A percentile compares a stretch with the other conserved stretches of the same genome.
Conservation (phyloP, 2,329 filamentous ascomycete species). For the Claviceps pazoutovae region DNA sequence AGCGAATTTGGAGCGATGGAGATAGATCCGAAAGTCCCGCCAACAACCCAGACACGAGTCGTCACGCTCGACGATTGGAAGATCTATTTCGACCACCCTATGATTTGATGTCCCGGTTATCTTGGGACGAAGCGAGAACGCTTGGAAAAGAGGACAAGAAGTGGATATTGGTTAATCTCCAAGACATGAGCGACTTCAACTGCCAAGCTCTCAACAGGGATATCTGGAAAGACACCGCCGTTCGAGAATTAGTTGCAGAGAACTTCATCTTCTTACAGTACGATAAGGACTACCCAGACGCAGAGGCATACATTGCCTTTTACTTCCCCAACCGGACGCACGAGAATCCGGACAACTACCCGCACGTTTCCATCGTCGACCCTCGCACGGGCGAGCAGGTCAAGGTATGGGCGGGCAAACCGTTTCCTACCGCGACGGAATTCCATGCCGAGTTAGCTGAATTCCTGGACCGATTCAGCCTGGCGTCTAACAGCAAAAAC, state of each 20-base stretch:
- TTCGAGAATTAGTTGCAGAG: constrained; percentile 70
- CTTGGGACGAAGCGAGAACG: constrained; percentile 75
- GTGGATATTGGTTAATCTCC: constrained; percentile 92
- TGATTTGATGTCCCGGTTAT: constrained; percentile 65
- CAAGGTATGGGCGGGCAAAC: constrained; percentile 83
- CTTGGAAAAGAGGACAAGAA: constrained; percentile 79
- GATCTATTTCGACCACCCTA: constrained; percentile 89
- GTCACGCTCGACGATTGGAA: constrained; percentile 65
- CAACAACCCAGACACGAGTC: constrained; percentile 31
- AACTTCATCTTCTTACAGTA: constrained; percentile 96
- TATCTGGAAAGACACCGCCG: constrained; percentile 77
- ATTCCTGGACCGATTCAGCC: constrained; percentile 92
- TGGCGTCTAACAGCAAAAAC: constrained; percentile 80
- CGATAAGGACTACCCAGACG: constrained; percentile 67
- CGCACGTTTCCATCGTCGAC: constrained; percentile 91
- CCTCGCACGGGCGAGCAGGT: constrained; percentile 93
- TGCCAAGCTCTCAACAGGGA: constrained; percentile 91
- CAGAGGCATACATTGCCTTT: constrained; percentile 72
- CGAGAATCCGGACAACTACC: constrained; percentile 80
- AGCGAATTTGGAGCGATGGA: constrained; percentile 24
- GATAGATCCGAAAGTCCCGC: constrained; percentile 9
- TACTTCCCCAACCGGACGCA: constrained; percentile 62
- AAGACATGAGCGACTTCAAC: constrained; percentile 85
- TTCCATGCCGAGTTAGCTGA: constrained; percentile 88
- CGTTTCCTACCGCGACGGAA: constrained; percentile 60